phyloP scores from a whole-genome alignment of 192 early-diverging fungal genomes.

The Chytriomyces hyalinus region DNA sequence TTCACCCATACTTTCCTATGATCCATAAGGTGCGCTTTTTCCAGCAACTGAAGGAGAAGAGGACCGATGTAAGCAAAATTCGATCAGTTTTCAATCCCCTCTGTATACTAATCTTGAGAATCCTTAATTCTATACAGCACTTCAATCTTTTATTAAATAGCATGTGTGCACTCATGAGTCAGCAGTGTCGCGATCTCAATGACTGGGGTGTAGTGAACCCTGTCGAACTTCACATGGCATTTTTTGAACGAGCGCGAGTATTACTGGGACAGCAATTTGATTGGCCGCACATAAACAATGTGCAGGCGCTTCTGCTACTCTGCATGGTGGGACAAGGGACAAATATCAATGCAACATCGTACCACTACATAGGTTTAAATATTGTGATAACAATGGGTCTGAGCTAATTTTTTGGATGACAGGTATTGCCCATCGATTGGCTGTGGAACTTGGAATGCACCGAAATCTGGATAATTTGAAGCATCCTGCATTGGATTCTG shows the following conservation, averaged over 20 bases:
- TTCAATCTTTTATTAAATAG: conserved; percentile 53
- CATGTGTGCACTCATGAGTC: conserved; percentile 57
- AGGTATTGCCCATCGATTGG: conserved; percentile 56
- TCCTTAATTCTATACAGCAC: conserved; percentile 29
- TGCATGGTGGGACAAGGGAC: conserved; percentile 52
- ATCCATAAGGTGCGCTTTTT: conserved; percentile 45
- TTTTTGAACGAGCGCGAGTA: conserved; percentile 50
- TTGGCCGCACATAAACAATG: conserved; percentile 57
- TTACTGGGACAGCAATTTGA: conserved; percentile 57
- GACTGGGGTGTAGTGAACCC: conserved; percentile 47
- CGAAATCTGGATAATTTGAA: conserved; percentile 51
- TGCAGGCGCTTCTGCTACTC: conserved; percentile 52
- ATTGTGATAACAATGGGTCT: neutral
- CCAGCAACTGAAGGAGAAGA: conserved; percentile 49
- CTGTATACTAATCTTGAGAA: neutral
- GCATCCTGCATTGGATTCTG: conserved; percentile 44
- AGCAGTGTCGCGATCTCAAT: conserved; percentile 45
- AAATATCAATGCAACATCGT: conserved; percentile 51
- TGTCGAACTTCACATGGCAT: conserved; percentile 47
- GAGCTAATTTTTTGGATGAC: conserved; percentile 8
- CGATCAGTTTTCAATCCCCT: neutral
- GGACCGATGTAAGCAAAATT: conserved; percentile 42
- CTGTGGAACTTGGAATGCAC: conserved; percentile 60
- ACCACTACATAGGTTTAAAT: conserved; percentile 50
- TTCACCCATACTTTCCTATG: conserved; percentile 60